A percentile compares a stretch with the other conserved stretches of the same genome.
These are phyloP conservation scores for Fusarium chlamydosporum DNA, from an alignment of 2,329 filamentous ascomycete species.

Conservation along the genomic window DNA sequence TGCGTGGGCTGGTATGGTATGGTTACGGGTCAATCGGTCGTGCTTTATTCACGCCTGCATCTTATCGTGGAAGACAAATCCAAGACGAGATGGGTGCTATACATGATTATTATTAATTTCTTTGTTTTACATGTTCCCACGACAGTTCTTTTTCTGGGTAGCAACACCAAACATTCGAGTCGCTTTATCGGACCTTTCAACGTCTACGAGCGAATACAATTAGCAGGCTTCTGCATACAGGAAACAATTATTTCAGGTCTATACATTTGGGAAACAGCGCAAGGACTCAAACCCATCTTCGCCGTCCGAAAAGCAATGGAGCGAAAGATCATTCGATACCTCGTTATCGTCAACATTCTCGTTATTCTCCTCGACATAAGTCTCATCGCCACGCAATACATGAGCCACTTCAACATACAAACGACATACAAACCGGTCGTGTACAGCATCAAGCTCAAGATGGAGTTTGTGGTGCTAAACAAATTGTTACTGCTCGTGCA, in stretches of 20 bases:
- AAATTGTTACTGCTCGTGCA: conserved; percentile 36
- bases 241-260: conserved; percentile 37
- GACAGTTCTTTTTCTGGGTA: conserved; percentile 33
- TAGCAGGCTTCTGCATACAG: conserved; percentile 41
- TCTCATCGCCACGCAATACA: conserved; percentile 37
- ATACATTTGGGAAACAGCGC: conserved; percentile 42
- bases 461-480: conserved; percentile 42
- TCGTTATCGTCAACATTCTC: conserved; percentile 40
- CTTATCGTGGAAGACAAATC: conserved; percentile 39
- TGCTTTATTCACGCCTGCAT: conserved; percentile 38
- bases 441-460: conserved; percentile 44
- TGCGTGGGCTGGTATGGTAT: conserved; percentile 45
- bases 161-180: conserved; percentile 29
- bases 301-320: conserved; percentile 28
- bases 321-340: conserved; percentile 37
- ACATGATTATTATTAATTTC: conserved; percentile 42
- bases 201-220: conserved; percentile 38
- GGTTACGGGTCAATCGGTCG: conserved; percentile 41
- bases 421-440: conserved; percentile 44
- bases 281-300: conserved; percentile 36
- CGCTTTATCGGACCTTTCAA: conserved; percentile 35
- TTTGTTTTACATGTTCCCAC: conserved; percentile 37
- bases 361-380: conserved; percentile 41
- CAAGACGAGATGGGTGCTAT: conserved; percentile 37
- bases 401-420: conserved; percentile 41